Evolutionary conservation across 208 protist genomes (phyloP).

Genomic region (Acanthamoeba lenticulata): DNA sequence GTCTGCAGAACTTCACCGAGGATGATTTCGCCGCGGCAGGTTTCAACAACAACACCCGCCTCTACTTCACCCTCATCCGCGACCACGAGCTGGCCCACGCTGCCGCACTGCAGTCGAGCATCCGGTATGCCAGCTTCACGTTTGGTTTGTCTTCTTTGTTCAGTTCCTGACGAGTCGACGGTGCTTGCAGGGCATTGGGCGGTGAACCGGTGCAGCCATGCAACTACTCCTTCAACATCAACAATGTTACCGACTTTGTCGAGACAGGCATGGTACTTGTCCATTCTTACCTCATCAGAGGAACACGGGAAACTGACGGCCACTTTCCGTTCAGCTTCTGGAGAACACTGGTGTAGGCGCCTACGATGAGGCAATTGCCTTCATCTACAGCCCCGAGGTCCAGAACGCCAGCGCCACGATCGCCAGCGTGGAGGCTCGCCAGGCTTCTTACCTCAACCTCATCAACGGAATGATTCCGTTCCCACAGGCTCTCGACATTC

Average conservation of each 20-base stretch:
- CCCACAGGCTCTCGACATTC: not conserved
- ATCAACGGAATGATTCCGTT: not conserved
- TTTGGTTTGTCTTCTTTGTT: not conserved
- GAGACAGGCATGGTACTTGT: not conserved
- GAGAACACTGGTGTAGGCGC: not conserved
- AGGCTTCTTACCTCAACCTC: not conserved
- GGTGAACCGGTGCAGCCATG: not conserved
- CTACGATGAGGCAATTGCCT: not conserved
- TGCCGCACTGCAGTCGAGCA: not conserved
- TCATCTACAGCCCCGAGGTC: not conserved
- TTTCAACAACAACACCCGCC: not conserved
- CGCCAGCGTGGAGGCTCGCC: not conserved
- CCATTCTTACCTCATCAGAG: not conserved
- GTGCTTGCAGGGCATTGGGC: not conserved
- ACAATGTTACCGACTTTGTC: not conserved
- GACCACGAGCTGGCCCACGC: not conserved
- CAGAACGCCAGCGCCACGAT: not conserved
- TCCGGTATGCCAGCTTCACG: not conserved
- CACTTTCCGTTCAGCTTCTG: not conserved
- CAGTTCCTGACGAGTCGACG: not conserved
- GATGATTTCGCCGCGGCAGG: not conserved
- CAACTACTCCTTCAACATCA: not conserved
- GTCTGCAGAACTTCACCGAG: not conserved
- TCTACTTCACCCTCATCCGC: not conserved
- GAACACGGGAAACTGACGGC: not conserved